Conservation (phyloP, 139 green algal species). For the Astrephomene gubernaculifera region DNA sequence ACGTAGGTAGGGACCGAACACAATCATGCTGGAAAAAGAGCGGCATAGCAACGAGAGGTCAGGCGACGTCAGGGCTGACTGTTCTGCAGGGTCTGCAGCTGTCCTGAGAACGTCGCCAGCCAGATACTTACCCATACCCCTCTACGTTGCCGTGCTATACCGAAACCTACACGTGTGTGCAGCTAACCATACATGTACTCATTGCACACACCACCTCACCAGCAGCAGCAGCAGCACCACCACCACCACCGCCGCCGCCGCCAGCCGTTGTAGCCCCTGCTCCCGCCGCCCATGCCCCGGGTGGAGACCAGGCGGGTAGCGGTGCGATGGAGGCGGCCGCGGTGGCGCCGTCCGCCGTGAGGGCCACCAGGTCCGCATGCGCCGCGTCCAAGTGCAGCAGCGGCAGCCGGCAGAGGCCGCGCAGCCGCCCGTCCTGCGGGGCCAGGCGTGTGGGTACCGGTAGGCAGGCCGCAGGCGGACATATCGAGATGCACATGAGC, state of each 20-base stretch:
- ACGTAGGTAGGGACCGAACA: too few relatives aligned
- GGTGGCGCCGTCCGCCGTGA: conserved; percentile 11
- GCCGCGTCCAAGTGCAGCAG: conserved; percentile 1
- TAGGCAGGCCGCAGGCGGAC: not conserved
- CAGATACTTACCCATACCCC: too few relatives aligned
- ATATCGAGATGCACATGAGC: too few relatives aligned
- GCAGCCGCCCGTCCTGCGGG: conserved; percentile 2
- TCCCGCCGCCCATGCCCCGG: not conserved
- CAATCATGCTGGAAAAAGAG: too few relatives aligned
- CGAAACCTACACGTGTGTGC: too few relatives aligned
- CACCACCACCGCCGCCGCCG: not conserved
- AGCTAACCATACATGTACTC: too few relatives aligned
- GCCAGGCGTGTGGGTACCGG: not conserved
- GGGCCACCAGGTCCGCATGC: not conserved
- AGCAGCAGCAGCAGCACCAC: not conserved
- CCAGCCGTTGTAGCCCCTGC: not conserved
- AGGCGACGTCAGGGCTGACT: too few relatives aligned
- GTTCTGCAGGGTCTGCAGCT: too few relatives aligned
- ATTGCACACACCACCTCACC: too few relatives aligned
- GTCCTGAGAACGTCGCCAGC: too few relatives aligned
- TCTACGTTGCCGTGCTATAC: too few relatives aligned
- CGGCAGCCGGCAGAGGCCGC: not conserved
- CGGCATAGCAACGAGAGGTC: too few relatives aligned
- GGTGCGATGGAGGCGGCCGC: conserved; percentile 11
- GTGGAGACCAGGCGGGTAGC: not conserved